phyloP scores from a whole-genome alignment of 31 red algal genomes.

The Asparagopsis taxiformis region DNA sequence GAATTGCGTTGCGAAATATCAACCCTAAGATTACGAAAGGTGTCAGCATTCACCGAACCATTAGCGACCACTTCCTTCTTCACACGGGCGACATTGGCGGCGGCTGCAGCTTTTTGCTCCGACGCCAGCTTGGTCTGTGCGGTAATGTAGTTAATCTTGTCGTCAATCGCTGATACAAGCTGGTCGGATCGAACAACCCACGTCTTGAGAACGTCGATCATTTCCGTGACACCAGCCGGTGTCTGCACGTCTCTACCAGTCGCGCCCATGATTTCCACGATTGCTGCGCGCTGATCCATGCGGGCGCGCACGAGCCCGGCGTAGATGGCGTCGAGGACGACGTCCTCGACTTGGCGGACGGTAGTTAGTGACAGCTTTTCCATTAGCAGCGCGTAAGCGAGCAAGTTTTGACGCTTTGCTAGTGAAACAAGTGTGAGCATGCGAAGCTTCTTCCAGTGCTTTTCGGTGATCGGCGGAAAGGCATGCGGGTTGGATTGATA shows the following conservation, averaged over 20 bases:
- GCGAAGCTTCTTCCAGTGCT: slow-evolving; percentile 39
- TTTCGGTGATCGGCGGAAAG: slow-evolving; percentile 21
- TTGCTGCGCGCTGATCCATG: slow-evolving; percentile 41
- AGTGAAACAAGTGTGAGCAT: slow-evolving; percentile 46
- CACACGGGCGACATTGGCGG: slow-evolving; percentile 11
- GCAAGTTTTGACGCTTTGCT: background rate
- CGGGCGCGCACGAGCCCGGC: slow-evolving; percentile 40
- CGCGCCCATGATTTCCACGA: slow-evolving; percentile 20
- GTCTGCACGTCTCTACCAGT: slow-evolving; percentile 39
- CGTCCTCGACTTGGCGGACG: slow-evolving; percentile 38
- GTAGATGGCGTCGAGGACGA: slow-evolving; percentile 43
- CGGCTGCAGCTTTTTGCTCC: slow-evolving; percentile 18
- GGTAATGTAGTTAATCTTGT: slow-evolving; percentile 34
- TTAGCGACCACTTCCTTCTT: too few relatives aligned
- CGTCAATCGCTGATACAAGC: slow-evolving; percentile 31
- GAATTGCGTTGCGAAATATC: too few relatives aligned
- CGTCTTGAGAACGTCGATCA: slow-evolving; percentile 13
- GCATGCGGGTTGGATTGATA: background rate
- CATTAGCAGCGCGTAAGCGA: slow-evolving; percentile 22
- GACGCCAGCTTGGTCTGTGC: slow-evolving; percentile 9
- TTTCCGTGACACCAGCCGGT: slow-evolving; percentile 10
- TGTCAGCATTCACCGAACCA: too few relatives aligned
- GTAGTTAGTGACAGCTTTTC: background rate
- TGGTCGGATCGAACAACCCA: slow-evolving; percentile 1
- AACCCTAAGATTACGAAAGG: too few relatives aligned